A percentile compares a stretch with the other conserved stretches of the same genome.
phyloP scores from a whole-genome alignment of 2,329 filamentous ascomycete genomes.

The Madurella fahalii region DNA sequence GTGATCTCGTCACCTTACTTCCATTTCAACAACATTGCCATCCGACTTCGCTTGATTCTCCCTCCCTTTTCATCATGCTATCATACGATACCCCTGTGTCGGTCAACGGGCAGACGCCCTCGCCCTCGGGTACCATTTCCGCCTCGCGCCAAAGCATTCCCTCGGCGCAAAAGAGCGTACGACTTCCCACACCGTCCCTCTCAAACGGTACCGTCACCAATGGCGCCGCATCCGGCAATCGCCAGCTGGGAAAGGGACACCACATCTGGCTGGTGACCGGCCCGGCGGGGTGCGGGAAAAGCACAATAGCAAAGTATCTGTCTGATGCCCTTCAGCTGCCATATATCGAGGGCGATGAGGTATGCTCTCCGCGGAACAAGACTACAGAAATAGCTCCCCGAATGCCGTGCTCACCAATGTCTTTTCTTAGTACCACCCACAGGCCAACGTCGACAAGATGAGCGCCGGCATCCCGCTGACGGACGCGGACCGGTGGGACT shows the following conservation, averaged over 20 bases:
- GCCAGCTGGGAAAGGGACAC: constrained; percentile 39
- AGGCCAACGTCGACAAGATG: constrained; percentile 89
- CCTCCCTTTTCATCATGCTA: constrained; percentile 38
- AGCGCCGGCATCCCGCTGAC: constrained; percentile 74
- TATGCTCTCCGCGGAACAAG: constrained; percentile 39
- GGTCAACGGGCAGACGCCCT: constrained; percentile 38
- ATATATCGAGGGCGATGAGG: constrained; percentile 75
- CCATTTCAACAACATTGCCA: not conserved
- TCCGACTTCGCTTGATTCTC: not conserved
- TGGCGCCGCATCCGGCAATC: constrained; percentile 29
- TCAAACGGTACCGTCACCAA: constrained; percentile 27
- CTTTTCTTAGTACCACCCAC: constrained; percentile 61
- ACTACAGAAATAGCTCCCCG: constrained; percentile 4
- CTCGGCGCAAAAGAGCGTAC: constrained; percentile 28
- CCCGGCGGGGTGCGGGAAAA: constrained; percentile 76
- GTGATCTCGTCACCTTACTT: not conserved
- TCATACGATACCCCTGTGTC: constrained; percentile 47
- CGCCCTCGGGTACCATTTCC: constrained; percentile 28
- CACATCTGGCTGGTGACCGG: constrained; percentile 81
- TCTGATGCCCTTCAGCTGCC: constrained; percentile 60
- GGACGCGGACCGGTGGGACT: constrained; percentile 95
- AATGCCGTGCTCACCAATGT: not conserved
- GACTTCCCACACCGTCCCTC: constrained; percentile 17
- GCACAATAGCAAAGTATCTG: constrained; percentile 65
- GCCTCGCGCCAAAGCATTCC: constrained; percentile 26